Conservation (phyloP, 306 rosid genomes). For the Quercus parvula region DNA sequence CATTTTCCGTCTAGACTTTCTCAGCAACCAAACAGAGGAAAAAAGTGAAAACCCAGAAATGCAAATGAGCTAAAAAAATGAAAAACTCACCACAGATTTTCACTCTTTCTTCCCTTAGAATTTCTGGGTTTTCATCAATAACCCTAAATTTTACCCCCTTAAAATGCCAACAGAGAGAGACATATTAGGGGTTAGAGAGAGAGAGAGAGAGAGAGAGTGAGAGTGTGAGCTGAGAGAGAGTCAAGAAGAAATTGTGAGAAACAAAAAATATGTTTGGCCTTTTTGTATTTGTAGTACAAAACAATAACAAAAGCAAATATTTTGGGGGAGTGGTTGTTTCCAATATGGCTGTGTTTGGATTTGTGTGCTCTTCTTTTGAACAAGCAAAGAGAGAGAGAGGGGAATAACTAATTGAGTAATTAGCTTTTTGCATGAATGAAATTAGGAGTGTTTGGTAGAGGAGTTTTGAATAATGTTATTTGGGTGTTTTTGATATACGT, state of each 20-base stretch:
- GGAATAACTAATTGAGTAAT: no score
- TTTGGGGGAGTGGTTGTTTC: no score
- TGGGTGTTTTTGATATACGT: no score
- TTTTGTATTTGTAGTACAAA: no score
- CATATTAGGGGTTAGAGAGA: not conserved
- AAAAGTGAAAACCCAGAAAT: not conserved
- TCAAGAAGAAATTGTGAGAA: no score
- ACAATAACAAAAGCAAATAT: no score
- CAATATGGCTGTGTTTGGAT: no score
- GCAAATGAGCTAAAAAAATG: not conserved
- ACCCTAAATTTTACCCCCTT: constrained; percentile 12
- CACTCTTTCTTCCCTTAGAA: not conserved
- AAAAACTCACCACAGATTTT: constrained; percentile 17
- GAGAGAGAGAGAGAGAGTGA: not conserved
- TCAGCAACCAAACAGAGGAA: not conserved
- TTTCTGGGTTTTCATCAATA: not conserved
- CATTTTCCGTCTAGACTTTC: constrained; percentile 4
- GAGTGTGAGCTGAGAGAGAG: not conserved
- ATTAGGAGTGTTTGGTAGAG: no score
- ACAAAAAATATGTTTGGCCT: no score
- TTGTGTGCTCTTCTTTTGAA: no score
- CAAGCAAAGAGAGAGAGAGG: not conserved
- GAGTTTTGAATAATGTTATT: no score
- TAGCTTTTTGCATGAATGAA: no score
- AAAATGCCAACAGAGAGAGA: not conserved